These are phyloP conservation scores for Myxozyma melibiosi DNA, from an alignment of 805 yeast genomes.

Conservation along the genomic window DNA sequence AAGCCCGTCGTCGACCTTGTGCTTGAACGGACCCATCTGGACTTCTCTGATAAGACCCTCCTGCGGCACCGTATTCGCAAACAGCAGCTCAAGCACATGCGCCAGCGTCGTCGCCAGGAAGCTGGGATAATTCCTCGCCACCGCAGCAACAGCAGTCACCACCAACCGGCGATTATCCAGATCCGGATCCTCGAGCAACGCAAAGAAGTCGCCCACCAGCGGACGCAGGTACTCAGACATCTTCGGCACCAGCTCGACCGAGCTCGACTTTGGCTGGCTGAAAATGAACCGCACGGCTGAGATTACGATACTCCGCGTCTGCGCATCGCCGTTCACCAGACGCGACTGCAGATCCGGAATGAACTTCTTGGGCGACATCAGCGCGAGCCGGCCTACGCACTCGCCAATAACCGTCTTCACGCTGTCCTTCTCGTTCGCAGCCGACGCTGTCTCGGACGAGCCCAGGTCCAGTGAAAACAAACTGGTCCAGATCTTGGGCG, in stretches of 20 bases:
- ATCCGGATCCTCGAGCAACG: conserved; percentile 44
- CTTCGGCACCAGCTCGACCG: conserved; percentile 31
- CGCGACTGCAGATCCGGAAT: conserved; percentile 40
- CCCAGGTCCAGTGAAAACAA: conserved; percentile 24
- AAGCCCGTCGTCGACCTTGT: conserved; percentile 75
- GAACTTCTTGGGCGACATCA: conserved; percentile 41
- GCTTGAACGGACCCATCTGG: conserved; percentile 86
- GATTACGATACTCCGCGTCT: conserved; percentile 39
- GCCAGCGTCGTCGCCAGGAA: conserved; percentile 52
- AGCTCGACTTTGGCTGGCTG: conserved; percentile 37
- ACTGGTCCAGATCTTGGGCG: conserved; percentile 33
- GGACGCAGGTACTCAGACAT: conserved; percentile 36
- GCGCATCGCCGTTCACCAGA: conserved; percentile 33
- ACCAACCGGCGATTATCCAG: conserved; percentile 64
- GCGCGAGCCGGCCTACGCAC: conserved; percentile 30
- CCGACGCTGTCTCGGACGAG: background rate
- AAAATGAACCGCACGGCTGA: conserved; percentile 46
- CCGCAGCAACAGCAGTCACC: conserved; percentile 59
- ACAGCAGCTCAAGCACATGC: conserved; percentile 53
- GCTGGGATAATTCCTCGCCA: conserved; percentile 58
- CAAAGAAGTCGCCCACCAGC: conserved; percentile 37
- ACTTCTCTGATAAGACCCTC: conserved; percentile 63
- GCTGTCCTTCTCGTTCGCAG: conserved; percentile 24
- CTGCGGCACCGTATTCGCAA: conserved; percentile 57
- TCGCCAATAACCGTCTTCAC: conserved; percentile 23